Evolutionary conservation across 1,139 yeast species (phyloP).

Genomic region (Nakaseomyces uthaithaninus): DNA sequence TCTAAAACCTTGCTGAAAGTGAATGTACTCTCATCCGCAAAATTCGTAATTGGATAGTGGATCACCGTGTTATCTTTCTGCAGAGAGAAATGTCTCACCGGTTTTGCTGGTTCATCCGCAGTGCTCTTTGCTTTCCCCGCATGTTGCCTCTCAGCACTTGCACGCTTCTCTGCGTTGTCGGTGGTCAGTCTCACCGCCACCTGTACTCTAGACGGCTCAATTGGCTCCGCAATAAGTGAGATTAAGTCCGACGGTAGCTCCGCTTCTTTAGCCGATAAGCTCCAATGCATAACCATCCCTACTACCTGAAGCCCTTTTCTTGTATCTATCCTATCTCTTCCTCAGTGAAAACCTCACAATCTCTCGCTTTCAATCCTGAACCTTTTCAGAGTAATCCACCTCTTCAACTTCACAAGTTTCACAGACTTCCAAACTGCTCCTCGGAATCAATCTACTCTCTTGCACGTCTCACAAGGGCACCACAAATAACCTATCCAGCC

Average conservation of each 20-base stretch:
- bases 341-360: too few species aligned
- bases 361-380: too few species aligned
- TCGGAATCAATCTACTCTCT: too few species aligned
- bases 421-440: not conserved
- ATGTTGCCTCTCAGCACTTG: not conserved
- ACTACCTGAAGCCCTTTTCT: not conserved
- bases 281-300: slow-evolving; percentile 6
- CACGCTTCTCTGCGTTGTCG: not conserved
- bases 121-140: too few species aligned
- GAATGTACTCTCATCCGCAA: slow-evolving; percentile 32
- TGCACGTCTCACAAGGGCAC: too few species aligned
- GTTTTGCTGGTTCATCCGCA: not conserved
- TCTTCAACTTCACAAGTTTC: too few species aligned
- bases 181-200: not conserved
- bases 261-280: not conserved
- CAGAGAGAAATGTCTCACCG: slow-evolving; percentile 4
- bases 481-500: not conserved
- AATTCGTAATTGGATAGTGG: slow-evolving; percentile 5
- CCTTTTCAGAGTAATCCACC: too few species aligned
- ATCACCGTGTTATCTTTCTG: slow-evolving; percentile 3
- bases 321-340: too few species aligned
- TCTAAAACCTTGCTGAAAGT: slow-evolving; percentile 64
- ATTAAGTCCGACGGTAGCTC: slow-evolving; percentile 6
- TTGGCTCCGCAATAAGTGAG: slow-evolving; percentile 6
- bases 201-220: slow-evolving; percentile 1